Base-by-base conservation (phyloP, 140 eudicot species). In the Bidens hawaiensis region DNA sequence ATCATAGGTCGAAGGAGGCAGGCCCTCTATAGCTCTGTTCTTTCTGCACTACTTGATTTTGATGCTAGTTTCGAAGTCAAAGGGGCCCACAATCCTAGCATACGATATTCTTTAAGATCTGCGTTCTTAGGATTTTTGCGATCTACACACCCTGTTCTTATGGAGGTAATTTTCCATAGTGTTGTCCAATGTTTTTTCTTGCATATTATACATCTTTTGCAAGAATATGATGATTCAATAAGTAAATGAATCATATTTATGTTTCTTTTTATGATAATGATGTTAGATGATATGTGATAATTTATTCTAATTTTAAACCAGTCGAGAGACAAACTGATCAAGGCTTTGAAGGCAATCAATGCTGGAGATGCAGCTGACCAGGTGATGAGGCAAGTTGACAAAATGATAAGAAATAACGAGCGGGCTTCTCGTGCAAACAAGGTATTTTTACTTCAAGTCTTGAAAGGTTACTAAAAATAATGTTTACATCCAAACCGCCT, bases 331-430 rank as follows among this genome's bases (percentile, higher is more conserved):
- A 88, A 68, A 79, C 49, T 94, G 77, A 61, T 88, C 15, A 78
- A 74, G 73, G 78, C 62, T 57, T 68, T 94, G 74, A 76, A 88
- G 22, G 76, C 78, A 68, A 85, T 93, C 93, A 88, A 85, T 77
- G 96, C 96, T 43, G 99, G 95, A 24, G 99, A 93, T 62, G 99
- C 97, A 27, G 99, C 90, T 70, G 99, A 94, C 73, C 99, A 94
- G 70, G 90, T 67, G 68, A 45, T 88, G 49, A 77, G 99, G 16
- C 97, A 88, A 50, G 83, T 85, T 60, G 99, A 94, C 57, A 94
- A 94, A 78, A 81, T 88, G 78, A 47, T 85, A 62, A 94, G 77
- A 72, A 77, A 70, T 40, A 78, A 61, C 27, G 97, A 87, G 74
- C 97, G 94, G 24, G 84, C 83, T 65, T 74, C 78, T 28, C 83